Evolutionary conservation across 495 filamentous ascomycete species (phyloP), one percentile per base, ranked within the genome.

Genomic region (Hypoxylon trugodes): DNA sequence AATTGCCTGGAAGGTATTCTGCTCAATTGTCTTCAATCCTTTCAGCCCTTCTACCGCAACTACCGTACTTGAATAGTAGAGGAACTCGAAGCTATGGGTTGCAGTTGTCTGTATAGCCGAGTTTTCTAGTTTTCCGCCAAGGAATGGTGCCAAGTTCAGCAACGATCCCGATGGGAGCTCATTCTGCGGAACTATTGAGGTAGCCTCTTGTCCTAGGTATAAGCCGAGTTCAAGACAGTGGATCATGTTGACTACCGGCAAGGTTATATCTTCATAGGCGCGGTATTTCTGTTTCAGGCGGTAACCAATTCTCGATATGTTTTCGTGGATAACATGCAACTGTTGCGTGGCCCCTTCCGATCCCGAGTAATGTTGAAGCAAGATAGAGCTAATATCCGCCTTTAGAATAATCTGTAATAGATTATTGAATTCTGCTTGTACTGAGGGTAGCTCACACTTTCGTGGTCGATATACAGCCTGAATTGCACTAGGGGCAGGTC

Each of bases 371-470:
- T 59, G 61, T 26, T 45, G 73, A 56, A 50, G 67, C 0, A 74
- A 53, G 37, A 75, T 70, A 62, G 71, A 75, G 38, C 41, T 76
- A 62, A 86, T 81, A 30, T 85, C 81, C 28, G 81, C 81, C 30
- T 79, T 72, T 7, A 93, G 74, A 6, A 93, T 73, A 4, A 85
- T 79, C 50, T 86, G 86, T 13, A 96, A 76, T 19, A 96, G 73
- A 57, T 89, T 95, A 41, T 78, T 81, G 66, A 97, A 91, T 68
- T 97, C 94, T 0, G 84, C 86, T 59, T 96, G 91, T 10, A 98
- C 74, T n/a, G 87, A 73, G 24, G 79, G 74, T 35, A 96, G 80
- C 57, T 90, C 82, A 0, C 89, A 91, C 4, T 69, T 70, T 7
- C 76, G 73, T 0, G 93, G 93, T 4, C 95, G 82, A 66, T 86